A percentile compares a stretch with the other conserved stretches of the same genome.
These are phyloP conservation scores for Coniferiporia weirii DNA, from an alignment of 1,284 basidiomycete genomes.

Conservation along the genomic window DNA sequence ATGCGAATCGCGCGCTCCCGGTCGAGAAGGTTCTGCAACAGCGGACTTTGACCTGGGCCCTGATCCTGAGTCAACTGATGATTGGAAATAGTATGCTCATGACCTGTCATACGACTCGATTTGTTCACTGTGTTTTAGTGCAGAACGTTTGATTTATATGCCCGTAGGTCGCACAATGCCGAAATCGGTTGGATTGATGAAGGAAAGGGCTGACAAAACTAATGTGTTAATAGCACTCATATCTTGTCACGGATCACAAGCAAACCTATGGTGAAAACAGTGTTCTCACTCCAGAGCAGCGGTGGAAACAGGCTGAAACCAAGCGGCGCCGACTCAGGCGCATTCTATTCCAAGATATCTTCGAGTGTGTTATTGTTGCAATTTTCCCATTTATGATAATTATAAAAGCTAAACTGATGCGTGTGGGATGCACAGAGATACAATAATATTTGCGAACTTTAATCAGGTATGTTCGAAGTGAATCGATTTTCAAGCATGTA, in stretches of 20 bases:
- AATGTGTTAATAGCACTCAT: constrained; percentile 38
- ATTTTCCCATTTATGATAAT: background rate
- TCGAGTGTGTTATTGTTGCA: constrained; percentile 30
- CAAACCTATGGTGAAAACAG: constrained; percentile 40
- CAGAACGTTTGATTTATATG: constrained; percentile 49
- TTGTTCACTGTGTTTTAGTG: no score
- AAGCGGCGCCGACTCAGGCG: constrained; percentile 41
- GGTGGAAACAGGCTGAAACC: constrained; percentile 46
- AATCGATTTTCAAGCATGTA: constrained; percentile 8
- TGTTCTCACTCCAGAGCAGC: constrained; percentile 20
- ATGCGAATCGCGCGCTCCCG: background rate
- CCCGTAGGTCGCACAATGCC: constrained; percentile 38
- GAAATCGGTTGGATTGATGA: no score
- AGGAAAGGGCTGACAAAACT: background rate
- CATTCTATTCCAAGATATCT: constrained; percentile 43
- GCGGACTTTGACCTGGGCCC: constrained; percentile 35
- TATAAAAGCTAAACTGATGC: background rate
- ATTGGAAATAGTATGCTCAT: constrained; percentile 57
- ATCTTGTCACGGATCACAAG: constrained; percentile 59
- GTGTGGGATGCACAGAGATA: constrained; percentile 32
- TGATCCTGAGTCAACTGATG: constrained; percentile 44
- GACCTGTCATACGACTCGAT: no score
- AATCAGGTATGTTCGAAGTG: constrained; percentile 41
- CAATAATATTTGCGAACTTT: constrained; percentile 59
- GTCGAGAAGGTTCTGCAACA: background rate